Base-by-base conservation (phyloP, 352 stramenopile species). In the Plasmopara viticola region DNA sequence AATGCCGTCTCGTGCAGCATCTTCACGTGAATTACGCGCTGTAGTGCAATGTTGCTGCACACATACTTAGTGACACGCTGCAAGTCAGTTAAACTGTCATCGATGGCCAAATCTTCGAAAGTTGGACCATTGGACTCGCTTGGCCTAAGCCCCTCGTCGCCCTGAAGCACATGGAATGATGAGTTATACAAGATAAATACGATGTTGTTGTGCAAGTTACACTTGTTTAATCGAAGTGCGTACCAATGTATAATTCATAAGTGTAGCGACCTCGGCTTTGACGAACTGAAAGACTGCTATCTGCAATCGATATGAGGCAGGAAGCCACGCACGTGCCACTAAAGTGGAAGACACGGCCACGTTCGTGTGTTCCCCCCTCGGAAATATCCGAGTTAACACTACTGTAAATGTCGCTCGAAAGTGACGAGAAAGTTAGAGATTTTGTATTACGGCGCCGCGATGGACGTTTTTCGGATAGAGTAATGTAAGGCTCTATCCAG, bases 31-130 rank as follows among this genome's bases (percentile, higher is more conserved):
- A 98, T 97, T 7, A 98, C 82, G 50, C 96, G 84, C 71, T 99
- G 96, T 35, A 99, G 62, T 8, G 95, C 94, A 64, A 99, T 98
- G 60, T 85, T 91, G 62, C 86, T 97, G 67, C 84, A 94, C 48
- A 87, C 86, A 68, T 99, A 99, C 56, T 95, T 91, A 46, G 94
- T 89, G 20, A 99, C 83, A 34, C 96, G 84, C 56, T 98, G 82
- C 31, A 98, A 66, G 52, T 98, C 79, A 53, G 83, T 96, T 25
- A 99, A 71, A 40, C 95, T 97, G 72, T 98, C 95, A 75, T 99
- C 95, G 60, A 99, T 98, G 6, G 95, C 96, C 38, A 99, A 75
- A 71, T 99, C 95, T 72, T 99, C 95, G 68, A 98, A 99, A n/a
- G 91, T 97, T 17, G 90, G 87, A 28, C 79, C 80, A 39, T 64